Base-by-base conservation (phyloP, 139 green algal species). In the Zygnema cylindricum region DNA sequence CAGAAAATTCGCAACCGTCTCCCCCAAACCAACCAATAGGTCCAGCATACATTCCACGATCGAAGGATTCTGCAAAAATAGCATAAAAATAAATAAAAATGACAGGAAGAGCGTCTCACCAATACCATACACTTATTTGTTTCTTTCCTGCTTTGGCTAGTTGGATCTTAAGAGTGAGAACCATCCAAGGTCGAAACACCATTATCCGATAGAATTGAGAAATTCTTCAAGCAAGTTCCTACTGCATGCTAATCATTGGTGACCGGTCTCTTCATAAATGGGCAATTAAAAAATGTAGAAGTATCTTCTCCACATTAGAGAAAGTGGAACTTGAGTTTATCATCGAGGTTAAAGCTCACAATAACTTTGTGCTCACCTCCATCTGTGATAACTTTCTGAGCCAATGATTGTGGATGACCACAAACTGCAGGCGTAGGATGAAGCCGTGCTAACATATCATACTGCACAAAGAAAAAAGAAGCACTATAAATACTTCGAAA, bases 11-110 rank as follows among this genome's bases (percentile, higher is more conserved):
- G 0, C 95, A 95, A 0, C 92, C 94, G 25, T 87, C 84, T 1
- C 94, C 94, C 0, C 88, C 93, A 39, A 99, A 84, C 96, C 96
- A 99, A 22, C 98, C 98, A 85, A 99, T 96, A 2, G 98, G 98
- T 0, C 97, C 98, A 0, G 97, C 93, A 73, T 99, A 99, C 84
- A 96, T 97, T 40, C 98, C 98, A 1, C 98, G 88, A 91, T 99
- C 98, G 90, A 99, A 99, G 0, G 86, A 49, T 94, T 99, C 98
- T 21, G 87, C 1, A 89, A 57, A n/a, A 79, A 16, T 43, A 16
- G 16, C 3, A 41, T n/a, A 54, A 41, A 41, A 85, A 63, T 63
- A 63, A 25, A 63, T 63, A n/a, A n/a, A n/a, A n/a, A n/a, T n/a
- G n/a, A n/a, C n/a, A n/a, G n/a, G n/a, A n/a, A n/a, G n/a, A n/a